A percentile compares a stretch with the other conserved stretches of the same genome.
Conservation (phyloP, 1,284 basidiomycete species). For the Blastosporella zonata region DNA sequence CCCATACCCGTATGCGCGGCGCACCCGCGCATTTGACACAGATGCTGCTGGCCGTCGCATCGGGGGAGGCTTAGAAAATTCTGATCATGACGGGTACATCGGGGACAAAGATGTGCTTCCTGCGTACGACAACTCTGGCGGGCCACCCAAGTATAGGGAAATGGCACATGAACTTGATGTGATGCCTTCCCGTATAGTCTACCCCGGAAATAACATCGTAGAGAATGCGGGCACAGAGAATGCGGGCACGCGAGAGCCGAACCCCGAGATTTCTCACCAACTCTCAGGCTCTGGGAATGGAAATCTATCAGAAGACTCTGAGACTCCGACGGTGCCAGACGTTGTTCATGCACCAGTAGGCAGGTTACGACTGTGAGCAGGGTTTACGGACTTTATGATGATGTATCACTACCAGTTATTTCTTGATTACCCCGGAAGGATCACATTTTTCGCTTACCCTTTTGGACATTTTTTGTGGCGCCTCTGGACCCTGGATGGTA, state of each 20-base stretch:
- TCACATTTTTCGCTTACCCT: not conserved
- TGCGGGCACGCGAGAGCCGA: not conserved
- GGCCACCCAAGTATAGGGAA: conserved; percentile 43
- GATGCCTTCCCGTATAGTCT: not conserved
- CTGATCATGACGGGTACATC: conserved; percentile 27
- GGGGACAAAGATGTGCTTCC: conserved; percentile 43
- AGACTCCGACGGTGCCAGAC: not conserved
- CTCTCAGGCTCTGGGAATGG: not conserved
- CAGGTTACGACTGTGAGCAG: not conserved
- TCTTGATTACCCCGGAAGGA: not conserved
- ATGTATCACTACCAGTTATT: not conserved
- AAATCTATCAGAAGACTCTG: not conserved
- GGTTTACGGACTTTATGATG: not conserved
- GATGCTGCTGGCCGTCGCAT: conserved; percentile 37
- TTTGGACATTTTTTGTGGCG: not conserved
- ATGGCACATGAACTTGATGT: conserved; percentile 13
- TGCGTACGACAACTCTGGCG: conserved; percentile 40
- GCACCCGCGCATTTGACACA: conserved; percentile 32
- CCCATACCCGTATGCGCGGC: conserved; percentile 13
- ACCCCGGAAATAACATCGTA: not conserved
- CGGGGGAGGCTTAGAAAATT: conserved; percentile 10
- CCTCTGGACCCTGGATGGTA: not conserved
- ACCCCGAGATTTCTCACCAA: not conserved
- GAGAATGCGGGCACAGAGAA: not conserved
- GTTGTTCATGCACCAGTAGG: conserved; percentile 5